Evolutionary conservation across 371 early-diverging fungal genomes (phyloP), one percentile per base, ranked within the genome.

Genomic region (Dichotomocladium elegans): DNA sequence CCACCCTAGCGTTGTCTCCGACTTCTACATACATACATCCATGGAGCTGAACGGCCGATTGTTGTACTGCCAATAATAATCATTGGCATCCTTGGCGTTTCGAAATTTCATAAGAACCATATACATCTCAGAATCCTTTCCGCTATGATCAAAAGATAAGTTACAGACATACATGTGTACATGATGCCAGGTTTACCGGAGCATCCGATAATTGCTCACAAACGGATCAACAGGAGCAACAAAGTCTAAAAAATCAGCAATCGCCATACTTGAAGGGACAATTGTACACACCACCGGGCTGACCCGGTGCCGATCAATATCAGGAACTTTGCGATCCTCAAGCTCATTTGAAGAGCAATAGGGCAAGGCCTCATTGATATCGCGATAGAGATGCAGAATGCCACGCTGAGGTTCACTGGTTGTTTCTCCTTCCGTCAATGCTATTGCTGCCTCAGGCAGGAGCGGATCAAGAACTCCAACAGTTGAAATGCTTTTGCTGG

Each of bases 241-340:
- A 69, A 93, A 93, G 10, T 78, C 75, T 22, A 96, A 60, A 58
- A 96, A 88, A 61, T 95, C 96, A 4, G 88, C 82, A 11, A 94
- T 80, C 1, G 91, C 84, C 76, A 92, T 83, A 70, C 88, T 88
- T 3, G 83, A 71, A 0, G 96, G 96, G 2, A 95, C 90, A 15
- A 86, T 88, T 10, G 91, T 69, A n/a, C n/a, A n/a, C n/a, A n/a
- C n/a, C n/a, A n/a, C n/a, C n/a, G n/a, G n/a, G n/a, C n/a, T n/a
- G n/a, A n/a, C n/a, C n/a, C n/a, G n/a, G n/a, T n/a, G n/a, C n/a
- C n/a, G 3, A 93, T 83, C 44, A 85, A 84, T 8, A 93, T 65
- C 3, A 86, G 67, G 26, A 71, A 69, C 19, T 11, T 14, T 71
- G 72, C 9, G 57, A 54, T 46, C 55, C 60, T 19, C 68, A 34